phyloP scores from a whole-genome alignment of 345 rosid species.

The Abelmoschus esculentus region DNA sequence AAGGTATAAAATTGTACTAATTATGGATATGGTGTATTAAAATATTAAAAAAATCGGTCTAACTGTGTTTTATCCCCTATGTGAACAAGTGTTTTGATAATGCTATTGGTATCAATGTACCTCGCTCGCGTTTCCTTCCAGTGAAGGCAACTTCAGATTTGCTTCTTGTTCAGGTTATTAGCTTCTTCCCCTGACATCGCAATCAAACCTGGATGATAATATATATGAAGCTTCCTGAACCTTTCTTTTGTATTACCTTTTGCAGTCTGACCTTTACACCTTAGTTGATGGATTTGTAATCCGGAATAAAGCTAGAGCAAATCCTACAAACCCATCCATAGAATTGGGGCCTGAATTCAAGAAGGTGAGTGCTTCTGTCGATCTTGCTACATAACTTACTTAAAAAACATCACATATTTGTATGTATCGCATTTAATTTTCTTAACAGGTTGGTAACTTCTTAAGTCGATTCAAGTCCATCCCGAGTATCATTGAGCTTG shows the following conservation, averaged over 20 bases:
- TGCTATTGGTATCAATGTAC: conserved; percentile 83
- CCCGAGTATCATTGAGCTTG: conserved; percentile 88
- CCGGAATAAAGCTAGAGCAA: conserved; percentile 63
- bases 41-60: background rate
- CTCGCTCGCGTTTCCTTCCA: conserved; percentile 84
- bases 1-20: conserved; percentile 36
- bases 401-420: background rate
- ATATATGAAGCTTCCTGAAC: conserved; percentile 8
- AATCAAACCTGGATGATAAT: background rate
- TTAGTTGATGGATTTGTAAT: conserved; percentile 60
- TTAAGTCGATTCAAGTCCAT: conserved; percentile 81
- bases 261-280: conserved; percentile 88
- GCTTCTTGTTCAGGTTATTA: conserved; percentile 82
- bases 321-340: conserved; percentile 72
- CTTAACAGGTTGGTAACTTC: conserved; percentile 60
- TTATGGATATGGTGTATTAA: background rate
- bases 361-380: conserved; percentile 44
- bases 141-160: conserved; percentile 93
- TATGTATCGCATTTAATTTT: background rate
- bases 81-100: conserved; percentile 61
- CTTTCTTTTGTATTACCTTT: background rate
- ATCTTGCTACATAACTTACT: background rate
- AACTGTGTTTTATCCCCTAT: background rate
- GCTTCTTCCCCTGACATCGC: background rate
- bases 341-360: conserved; percentile 94